phyloP scores from a whole-genome alignment of 2,329 filamentous ascomycete genomes.

The Claviceps citrina region DNA sequence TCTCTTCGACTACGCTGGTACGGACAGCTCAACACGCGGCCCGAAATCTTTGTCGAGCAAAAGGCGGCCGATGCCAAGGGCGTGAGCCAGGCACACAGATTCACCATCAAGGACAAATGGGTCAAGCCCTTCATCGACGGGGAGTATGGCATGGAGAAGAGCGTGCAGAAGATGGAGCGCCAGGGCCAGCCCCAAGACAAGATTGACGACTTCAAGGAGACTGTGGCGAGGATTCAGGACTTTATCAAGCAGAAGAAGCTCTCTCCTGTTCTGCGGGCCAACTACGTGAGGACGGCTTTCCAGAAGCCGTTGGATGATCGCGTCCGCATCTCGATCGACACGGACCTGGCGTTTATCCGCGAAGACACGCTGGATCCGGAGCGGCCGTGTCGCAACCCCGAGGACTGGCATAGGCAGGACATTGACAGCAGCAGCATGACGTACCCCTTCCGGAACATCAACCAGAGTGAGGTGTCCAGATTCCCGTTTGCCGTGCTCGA shows the following conservation, averaged over 20 bases:
- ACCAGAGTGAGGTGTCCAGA: slow-evolving; percentile 76
- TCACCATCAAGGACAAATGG: slow-evolving; percentile 88
- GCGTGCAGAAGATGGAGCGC: slow-evolving; percentile 70
- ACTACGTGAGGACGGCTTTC: slow-evolving; percentile 88
- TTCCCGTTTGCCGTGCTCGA: slow-evolving; percentile 88
- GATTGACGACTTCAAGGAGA: slow-evolving; percentile 53
- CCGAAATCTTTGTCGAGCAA: slow-evolving; percentile 75
- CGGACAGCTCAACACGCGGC: slow-evolving; percentile 62
- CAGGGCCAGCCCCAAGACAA: slow-evolving; percentile 51
- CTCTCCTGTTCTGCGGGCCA: slow-evolving; percentile 74
- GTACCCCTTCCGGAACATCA: slow-evolving; percentile 75
- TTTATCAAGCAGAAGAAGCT: slow-evolving; percentile 67
- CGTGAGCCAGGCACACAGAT: slow-evolving; percentile 61
- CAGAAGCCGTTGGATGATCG: slow-evolving; percentile 88
- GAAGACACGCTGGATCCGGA: slow-evolving; percentile 62
- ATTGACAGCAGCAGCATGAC: slow-evolving; percentile 72
- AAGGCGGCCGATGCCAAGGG: slow-evolving; percentile 70
- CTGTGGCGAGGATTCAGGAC: slow-evolving; percentile 60
- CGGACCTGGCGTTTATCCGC: slow-evolving; percentile 74
- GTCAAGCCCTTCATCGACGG: slow-evolving; percentile 73
- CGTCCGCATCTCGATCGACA: slow-evolving; percentile 85
- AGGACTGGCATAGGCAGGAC: slow-evolving; percentile 80
- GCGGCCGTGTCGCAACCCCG: slow-evolving; percentile 75
- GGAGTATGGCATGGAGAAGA: slow-evolving; percentile 86
- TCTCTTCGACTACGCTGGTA: slow-evolving; percentile 87